A percentile compares a stretch with the other conserved stretches of the same genome.
These are phyloP conservation scores for Aspergillus sclerotioniger DNA, from an alignment of 495 filamentous ascomycete species.

Conservation along the genomic window DNA sequence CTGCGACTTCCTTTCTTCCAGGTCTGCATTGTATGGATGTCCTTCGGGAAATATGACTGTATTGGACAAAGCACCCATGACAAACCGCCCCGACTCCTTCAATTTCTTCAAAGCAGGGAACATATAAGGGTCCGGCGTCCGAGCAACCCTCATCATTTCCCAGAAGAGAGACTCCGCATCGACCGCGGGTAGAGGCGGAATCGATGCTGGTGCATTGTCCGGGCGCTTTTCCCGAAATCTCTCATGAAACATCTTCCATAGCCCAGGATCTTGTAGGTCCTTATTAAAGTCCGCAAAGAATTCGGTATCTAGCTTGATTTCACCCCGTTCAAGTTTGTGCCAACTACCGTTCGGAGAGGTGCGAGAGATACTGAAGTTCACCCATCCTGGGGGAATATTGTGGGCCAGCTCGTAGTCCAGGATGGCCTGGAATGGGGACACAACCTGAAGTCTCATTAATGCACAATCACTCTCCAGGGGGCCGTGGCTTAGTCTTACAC, in stretches of 20 bases:
- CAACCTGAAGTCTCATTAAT: slow-evolving; percentile 55
- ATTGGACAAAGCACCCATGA: slow-evolving; percentile 83
- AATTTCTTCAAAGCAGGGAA: slow-evolving; percentile 76
- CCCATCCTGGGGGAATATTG: slow-evolving; percentile 78
- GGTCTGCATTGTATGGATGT: slow-evolving; percentile 53
- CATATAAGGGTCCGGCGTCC: slow-evolving; percentile 79
- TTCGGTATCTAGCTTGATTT: slow-evolving; percentile 63
- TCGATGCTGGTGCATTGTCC: slow-evolving; percentile 22
- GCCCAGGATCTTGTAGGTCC: slow-evolving; percentile 63
- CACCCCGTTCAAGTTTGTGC: slow-evolving; percentile 77
- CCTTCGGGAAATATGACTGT: slow-evolving; percentile 76
- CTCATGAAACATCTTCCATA: slow-evolving; percentile 65
- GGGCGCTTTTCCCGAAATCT: slow-evolving; percentile 33
- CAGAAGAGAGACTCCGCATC: slow-evolving; percentile 83
- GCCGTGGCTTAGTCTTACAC: slow-evolving; percentile 57
- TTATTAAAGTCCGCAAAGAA: slow-evolving; percentile 77
- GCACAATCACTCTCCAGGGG: neutral
- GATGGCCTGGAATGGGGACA: slow-evolving; percentile 90
- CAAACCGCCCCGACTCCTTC: slow-evolving; percentile 58
- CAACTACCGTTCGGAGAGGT: slow-evolving; percentile 79
- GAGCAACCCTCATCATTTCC: slow-evolving; percentile 82
- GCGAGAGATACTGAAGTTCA: slow-evolving; percentile 83
- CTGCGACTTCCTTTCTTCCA: slow-evolving; percentile 50
- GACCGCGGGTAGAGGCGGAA: slow-evolving; percentile 67
- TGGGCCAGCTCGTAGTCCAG: slow-evolving; percentile 77